A percentile compares a stretch with the other conserved stretches of the same genome.
Evolutionary conservation across 2,329 filamentous ascomycete species (phyloP).

Genomic region (Cytospora piceae): DNA sequence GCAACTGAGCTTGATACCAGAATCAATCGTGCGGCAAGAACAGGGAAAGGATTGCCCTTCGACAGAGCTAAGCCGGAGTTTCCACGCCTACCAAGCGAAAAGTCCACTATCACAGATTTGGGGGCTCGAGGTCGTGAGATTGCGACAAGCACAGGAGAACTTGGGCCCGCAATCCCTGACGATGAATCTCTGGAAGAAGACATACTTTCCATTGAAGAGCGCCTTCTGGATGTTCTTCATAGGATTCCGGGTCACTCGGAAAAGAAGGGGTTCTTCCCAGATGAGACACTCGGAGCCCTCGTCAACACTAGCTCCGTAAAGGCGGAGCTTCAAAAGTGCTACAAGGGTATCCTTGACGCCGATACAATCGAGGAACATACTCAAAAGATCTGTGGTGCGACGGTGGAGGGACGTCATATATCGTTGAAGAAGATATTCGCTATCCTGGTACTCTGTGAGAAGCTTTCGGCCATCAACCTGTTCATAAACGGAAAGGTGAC

Average conservation of each 20-base stretch:
- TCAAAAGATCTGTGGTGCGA: neutral
- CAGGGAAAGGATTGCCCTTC: neutral
- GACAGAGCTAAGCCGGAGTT: neutral
- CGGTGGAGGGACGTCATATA: neutral
- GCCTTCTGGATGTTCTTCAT: neutral
- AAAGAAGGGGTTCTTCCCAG: constrained; percentile 3
- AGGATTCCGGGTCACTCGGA: neutral
- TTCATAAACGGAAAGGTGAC: constrained; percentile 21
- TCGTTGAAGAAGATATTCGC: constrained; percentile 27
- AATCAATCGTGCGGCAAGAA: neutral
- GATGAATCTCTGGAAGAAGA: neutral
- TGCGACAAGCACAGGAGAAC: neutral
- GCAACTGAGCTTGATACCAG: neutral
- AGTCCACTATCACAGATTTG: neutral
- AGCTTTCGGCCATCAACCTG: neutral
- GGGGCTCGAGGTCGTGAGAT: neutral
- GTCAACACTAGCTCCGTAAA: neutral
- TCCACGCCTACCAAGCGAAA: neutral
- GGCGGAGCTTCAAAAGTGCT: neutral
- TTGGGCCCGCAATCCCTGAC: neutral
- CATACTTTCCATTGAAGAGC: neutral
- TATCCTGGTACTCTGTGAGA: constrained; percentile 23
- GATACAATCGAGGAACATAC: neutral
- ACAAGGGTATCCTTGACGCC: neutral
- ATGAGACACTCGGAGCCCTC: neutral